These are phyloP conservation scores for Fusarium papillatum DNA, from an alignment of 2,329 filamentous ascomycete species.

Conservation along the genomic window DNA sequence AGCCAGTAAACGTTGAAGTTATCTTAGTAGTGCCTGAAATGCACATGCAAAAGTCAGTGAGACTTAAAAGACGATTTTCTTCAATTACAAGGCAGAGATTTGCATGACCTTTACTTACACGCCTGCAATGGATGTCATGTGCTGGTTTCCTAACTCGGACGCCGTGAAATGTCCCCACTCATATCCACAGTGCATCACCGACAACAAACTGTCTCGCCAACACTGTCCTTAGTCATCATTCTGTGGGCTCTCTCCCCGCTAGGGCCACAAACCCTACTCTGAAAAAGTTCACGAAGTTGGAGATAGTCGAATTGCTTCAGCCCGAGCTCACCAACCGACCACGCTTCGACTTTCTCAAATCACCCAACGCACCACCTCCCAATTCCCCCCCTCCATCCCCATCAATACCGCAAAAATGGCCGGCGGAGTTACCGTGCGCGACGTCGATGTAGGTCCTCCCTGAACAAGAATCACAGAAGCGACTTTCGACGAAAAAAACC, in stretches of 20 bases:
- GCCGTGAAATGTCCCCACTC: background rate
- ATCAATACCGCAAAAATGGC: constrained; percentile 78
- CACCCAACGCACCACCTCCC: constrained; percentile 49
- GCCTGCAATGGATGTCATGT: background rate
- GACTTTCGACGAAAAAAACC: background rate
- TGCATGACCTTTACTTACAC: constrained; percentile 17
- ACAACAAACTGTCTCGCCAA: background rate
- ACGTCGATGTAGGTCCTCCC: constrained; percentile 81
- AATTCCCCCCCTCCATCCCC: constrained; percentile 38
- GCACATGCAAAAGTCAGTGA: background rate
- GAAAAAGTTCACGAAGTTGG: constrained; percentile 41
- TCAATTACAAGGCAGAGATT: background rate
- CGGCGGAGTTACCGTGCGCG: constrained; percentile 85
- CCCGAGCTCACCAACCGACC: constrained; percentile 40
- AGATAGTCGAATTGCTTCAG: constrained; percentile 27
- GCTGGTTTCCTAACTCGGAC: background rate
- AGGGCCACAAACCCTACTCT: constrained; percentile 52
- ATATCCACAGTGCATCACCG: background rate
- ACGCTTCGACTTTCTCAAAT: constrained; percentile 43
- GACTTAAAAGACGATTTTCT: background rate
- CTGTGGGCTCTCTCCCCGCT: constrained; percentile 24
- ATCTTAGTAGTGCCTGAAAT: too few species aligned
- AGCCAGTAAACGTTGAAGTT: background rate
- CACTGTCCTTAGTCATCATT: constrained; percentile 44
- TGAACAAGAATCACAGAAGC: constrained; percentile 38